A percentile compares a stretch with the other conserved stretches of the same genome.
These are phyloP conservation scores for Pseudogymnoascus sp. DNA, from an alignment of 2,329 filamentous ascomycete genomes.

Conservation along the genomic window DNA sequence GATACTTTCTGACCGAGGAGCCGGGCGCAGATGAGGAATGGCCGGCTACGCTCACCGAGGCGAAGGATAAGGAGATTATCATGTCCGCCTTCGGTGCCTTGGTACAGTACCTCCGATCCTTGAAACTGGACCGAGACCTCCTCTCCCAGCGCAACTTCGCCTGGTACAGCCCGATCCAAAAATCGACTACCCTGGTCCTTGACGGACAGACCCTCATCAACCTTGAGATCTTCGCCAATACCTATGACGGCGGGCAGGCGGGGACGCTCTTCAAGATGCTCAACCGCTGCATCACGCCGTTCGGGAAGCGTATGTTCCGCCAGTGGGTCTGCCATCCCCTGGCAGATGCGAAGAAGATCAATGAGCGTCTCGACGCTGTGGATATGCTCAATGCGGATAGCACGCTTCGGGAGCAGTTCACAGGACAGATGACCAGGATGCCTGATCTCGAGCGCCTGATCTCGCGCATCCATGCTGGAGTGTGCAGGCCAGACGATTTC, in stretches of 20 bases:
- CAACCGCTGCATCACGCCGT: constrained; percentile 91
- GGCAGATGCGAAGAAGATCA: constrained; percentile 78
- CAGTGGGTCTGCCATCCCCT: constrained; percentile 97
- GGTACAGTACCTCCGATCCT: constrained; percentile 72
- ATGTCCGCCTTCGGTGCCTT: constrained; percentile 91
- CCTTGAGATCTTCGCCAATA: constrained; percentile 93
- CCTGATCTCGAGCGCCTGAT: constrained; percentile 91
- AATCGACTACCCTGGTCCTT: constrained; percentile 78
- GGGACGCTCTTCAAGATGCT: constrained; percentile 86
- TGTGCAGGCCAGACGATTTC: constrained; percentile 88
- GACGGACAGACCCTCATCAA: constrained; percentile 97
- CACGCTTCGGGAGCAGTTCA: constrained; percentile 76
- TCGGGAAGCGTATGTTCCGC: constrained; percentile 90
- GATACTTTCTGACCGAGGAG: constrained; percentile 64
- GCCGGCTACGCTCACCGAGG: constrained; percentile 66
- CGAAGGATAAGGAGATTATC: constrained; percentile 67
- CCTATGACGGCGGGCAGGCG: constrained; percentile 72
- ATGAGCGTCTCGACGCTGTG: constrained; percentile 87
- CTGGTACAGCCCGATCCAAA: constrained; percentile 85
- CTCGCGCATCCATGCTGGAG: constrained; percentile 84
- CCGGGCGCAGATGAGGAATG: constrained; percentile 51
- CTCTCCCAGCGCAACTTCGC: constrained; percentile 86
- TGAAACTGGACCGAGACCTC: constrained; percentile 84
- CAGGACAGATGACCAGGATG: constrained; percentile 79
- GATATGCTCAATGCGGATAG: constrained; percentile 83